Evolutionary conservation across 2,329 filamentous ascomycete genomes (phyloP).

Genomic region (Aspergillus luchuensis): DNA sequence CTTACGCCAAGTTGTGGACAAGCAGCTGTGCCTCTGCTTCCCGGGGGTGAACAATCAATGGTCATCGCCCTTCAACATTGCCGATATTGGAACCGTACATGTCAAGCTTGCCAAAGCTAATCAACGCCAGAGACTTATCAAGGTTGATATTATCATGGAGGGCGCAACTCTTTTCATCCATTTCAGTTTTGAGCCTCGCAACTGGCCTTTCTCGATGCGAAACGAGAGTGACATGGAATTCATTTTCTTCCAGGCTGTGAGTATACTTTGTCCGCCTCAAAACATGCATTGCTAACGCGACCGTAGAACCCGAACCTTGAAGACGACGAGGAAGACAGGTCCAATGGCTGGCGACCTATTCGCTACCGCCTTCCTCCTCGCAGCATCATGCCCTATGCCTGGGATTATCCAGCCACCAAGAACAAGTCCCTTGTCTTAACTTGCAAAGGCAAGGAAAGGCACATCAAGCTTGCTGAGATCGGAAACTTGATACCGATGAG

Average conservation of each 20-base stretch:
- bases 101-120: conserved; percentile 91
- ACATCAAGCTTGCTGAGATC: conserved; percentile 94
- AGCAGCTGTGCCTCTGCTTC: conserved; percentile 91
- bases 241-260: conserved; percentile 84
- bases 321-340: conserved; percentile 77
- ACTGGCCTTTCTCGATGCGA: conserved; percentile 98
- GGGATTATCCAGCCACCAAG: conserved; percentile 98
- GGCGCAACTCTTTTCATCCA: conserved; percentile 91
- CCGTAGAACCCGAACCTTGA: conserved; percentile 77
- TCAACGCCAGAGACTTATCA: conserved; percentile 83
- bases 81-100: conserved; percentile 87
- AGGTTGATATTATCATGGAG: conserved; percentile 89
- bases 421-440: conserved; percentile 87
- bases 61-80: conserved; percentile 97
- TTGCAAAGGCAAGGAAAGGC: conserved; percentile 76
- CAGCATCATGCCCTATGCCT: conserved; percentile 99
- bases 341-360: conserved; percentile 88
- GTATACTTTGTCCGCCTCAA: conserved; percentile 3
- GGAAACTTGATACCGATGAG: conserved; percentile 96
- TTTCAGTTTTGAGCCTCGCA: conserved; percentile 84
- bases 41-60: conserved; percentile 94
- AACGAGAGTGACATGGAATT: conserved; percentile 98
- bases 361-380: conserved; percentile 87
- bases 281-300: conserved; percentile 6
- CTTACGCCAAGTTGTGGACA: conserved; percentile 76